Percentiles rank a stretch among this genome's conserved stretches.
Conservation (phyloP, 2,329 filamentous ascomycete species). For the Fusarium robinianum region DNA sequence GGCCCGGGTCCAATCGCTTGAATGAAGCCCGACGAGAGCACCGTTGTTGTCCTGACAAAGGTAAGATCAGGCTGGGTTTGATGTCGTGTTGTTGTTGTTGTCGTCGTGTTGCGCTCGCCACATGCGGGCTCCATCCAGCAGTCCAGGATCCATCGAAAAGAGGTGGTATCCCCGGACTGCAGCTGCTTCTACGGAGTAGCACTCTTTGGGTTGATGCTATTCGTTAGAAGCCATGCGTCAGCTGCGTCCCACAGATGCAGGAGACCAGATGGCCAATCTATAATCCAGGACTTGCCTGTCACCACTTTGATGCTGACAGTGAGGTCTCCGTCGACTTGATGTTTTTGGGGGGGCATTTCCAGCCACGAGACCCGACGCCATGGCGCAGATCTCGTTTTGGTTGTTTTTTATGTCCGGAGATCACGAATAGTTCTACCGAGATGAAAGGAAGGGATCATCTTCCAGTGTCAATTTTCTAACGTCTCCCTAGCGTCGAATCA, state of each 20-base stretch:
- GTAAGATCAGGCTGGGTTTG: constrained; percentile 20
- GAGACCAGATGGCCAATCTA: constrained; percentile 22
- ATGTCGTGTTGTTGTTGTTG: constrained; percentile 24
- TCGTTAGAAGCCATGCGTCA: constrained; percentile 8
- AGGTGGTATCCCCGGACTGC: constrained; percentile 5
- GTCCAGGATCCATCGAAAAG: background rate
- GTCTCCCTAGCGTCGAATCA: too few species aligned
- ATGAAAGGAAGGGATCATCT: too few species aligned
- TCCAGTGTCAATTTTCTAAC: too few species aligned
- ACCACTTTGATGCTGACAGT: too few species aligned
- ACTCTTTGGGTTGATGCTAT: too few species aligned
- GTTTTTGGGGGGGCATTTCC: too few species aligned
- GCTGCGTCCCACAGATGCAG: constrained; percentile 23
- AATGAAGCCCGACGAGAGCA: constrained; percentile 1
- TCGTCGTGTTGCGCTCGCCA: constrained; percentile 21
- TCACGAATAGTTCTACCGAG: too few species aligned
- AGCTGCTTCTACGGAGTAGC: constrained; percentile 10
- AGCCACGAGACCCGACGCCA: too few species aligned
- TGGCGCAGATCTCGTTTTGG: too few species aligned
- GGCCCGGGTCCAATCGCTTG: constrained; percentile 4
- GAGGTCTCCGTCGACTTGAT: too few species aligned
- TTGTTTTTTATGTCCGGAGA: too few species aligned
- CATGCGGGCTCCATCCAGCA: constrained; percentile 5
- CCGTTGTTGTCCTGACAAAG: constrained; percentile 28
- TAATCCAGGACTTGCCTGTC: constrained; percentile 12